phyloP scores from a whole-genome alignment of 1,139 yeast species.

The Yamadazyma triangularis region DNA sequence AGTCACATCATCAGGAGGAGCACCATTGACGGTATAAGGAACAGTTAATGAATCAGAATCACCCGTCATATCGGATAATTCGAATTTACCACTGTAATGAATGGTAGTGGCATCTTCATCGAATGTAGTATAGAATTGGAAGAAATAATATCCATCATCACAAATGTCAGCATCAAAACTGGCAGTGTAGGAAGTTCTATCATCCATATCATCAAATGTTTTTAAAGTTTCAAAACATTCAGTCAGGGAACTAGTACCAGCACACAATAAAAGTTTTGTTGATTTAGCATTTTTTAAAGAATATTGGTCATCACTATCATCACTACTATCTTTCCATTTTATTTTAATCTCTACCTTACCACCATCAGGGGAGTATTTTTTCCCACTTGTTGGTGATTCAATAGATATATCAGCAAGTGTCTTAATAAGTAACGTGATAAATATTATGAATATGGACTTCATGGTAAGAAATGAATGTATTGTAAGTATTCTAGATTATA shows the following conservation, averaged over 20 bases:
- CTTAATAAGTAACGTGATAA: slow-evolving; percentile 1
- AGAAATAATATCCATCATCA: slow-evolving; percentile 61
- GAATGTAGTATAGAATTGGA: slow-evolving; percentile 55
- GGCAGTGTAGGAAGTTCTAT: slow-evolving; percentile 29
- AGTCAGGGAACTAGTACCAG: slow-evolving; percentile 56
- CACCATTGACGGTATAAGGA: slow-evolving; percentile 24
- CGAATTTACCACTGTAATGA: slow-evolving; percentile 68
- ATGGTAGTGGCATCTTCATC: slow-evolving; percentile 50
- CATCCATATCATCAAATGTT: slow-evolving; percentile 17
- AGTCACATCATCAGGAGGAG: slow-evolving; percentile 24
- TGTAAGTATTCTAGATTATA: too few relatives aligned
- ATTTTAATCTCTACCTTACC: slow-evolving; percentile 46
- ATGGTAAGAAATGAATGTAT: too few relatives aligned
- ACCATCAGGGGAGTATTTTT: slow-evolving; percentile 46
- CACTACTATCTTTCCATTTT: slow-evolving; percentile 57
- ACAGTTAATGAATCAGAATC: slow-evolving; percentile 26
- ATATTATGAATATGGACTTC: slow-evolving; percentile 1
- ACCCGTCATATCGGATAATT: slow-evolving; percentile 69
- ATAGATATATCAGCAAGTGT: slow-evolving; percentile 54
- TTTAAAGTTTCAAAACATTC: slow-evolving; percentile 32
- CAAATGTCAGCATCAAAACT: slow-evolving; percentile 39
- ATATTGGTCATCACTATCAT: slow-evolving; percentile 38
- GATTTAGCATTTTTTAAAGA: slow-evolving; percentile 36
- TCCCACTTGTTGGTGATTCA: slow-evolving; percentile 46
- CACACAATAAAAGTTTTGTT: slow-evolving; percentile 58